Evolutionary conservation across 352 stramenopile genomes (phyloP), one percentile per base, ranked within the genome.

Genomic region (Phytophthora brassicae): DNA sequence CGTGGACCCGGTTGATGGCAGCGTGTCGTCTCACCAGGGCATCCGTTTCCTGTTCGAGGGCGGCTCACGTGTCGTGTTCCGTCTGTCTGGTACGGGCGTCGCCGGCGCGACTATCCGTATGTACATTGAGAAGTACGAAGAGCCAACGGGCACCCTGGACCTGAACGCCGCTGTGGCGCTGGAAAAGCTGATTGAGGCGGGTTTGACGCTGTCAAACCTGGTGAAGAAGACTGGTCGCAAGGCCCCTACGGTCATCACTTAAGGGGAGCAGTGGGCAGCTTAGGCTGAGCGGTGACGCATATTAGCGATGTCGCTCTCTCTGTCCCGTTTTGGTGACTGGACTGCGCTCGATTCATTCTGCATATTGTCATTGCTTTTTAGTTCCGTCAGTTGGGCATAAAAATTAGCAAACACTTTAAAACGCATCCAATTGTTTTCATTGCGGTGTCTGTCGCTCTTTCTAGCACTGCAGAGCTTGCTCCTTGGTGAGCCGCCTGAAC

Each of bases 121-220:
- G 93, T 99, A 99, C 88, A 90, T 99, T 68, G 98, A 99, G 77
- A 98, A 99, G 82, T 99, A 99, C 80, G 97, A 99, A 65, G 48
- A 70, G 41, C 72, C 79, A 26, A 87, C 81, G 42, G 90, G 93
- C 53, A 92, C 95, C 43, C 80, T 98, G 64, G 66, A 62, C 29
- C 79, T 89, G 70, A 82, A 89, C 54, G 82, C 84, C 2, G 83
- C 86, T 45, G 77, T 74, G 7, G 91, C 89, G 33, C 81, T 97
- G 39, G 81, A 87, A 51, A 74, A 84, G 81, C 74, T 99, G 54
- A 97, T 98, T 36, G 83, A 97, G 14, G 84, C 95, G 57, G 97
- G 96, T 19, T 73, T 99, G 42, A 69, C 87, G 67, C 76, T 99
- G 41, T 98, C 97, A 39, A 69, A 98, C 61, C 84, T 99, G 61